These are phyloP conservation scores for Amanita subjunquillea DNA, from an alignment of 768 basidiomycete species.

Conservation along the genomic window DNA sequence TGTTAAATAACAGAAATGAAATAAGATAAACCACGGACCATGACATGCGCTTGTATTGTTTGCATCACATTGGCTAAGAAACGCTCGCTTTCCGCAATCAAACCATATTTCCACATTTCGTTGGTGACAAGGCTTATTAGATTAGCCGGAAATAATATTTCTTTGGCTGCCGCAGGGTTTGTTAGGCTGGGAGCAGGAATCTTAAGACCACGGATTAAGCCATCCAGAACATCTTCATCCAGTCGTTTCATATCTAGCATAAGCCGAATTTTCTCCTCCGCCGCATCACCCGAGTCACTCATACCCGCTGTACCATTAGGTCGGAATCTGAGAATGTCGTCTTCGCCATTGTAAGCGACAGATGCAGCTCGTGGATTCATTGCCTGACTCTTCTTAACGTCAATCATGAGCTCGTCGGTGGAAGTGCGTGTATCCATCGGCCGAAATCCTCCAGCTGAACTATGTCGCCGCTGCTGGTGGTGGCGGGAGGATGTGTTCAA, in stretches of 20 bases:
- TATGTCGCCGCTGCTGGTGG: constrained; percentile 79
- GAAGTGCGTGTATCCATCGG: constrained; percentile 61
- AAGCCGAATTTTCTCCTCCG: constrained; percentile 90
- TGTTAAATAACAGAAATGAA: constrained; percentile 6
- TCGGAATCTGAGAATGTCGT: constrained; percentile 57
- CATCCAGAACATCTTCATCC: constrained; percentile 89
- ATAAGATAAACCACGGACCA: constrained; percentile 51
- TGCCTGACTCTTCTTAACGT: constrained; percentile 60
- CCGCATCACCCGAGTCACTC: constrained; percentile 73
- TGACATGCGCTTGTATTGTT: constrained; percentile 92
- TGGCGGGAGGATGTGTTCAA: constrained; percentile 28
- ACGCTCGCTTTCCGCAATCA: constrained; percentile 93
- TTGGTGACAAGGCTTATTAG: constrained; percentile 97
- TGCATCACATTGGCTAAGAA: constrained; percentile 99
- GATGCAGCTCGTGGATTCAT: constrained; percentile 79
- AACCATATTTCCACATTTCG: constrained; percentile 99
- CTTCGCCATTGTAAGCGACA: constrained; percentile 79
- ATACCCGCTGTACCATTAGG: constrained; percentile 62
- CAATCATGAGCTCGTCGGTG: constrained; percentile 68
- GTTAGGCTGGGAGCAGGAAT: constrained; percentile 85
- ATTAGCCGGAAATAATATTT: constrained; percentile 98
- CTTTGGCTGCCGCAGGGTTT: constrained; percentile 90
- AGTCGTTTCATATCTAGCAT: constrained; percentile 85
- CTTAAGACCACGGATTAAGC: constrained; percentile 84
- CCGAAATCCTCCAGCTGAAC: constrained; percentile 72